These are phyloP conservation scores for Fusarium graminum DNA, from an alignment of 2,329 filamentous ascomycete genomes.

Conservation along the genomic window DNA sequence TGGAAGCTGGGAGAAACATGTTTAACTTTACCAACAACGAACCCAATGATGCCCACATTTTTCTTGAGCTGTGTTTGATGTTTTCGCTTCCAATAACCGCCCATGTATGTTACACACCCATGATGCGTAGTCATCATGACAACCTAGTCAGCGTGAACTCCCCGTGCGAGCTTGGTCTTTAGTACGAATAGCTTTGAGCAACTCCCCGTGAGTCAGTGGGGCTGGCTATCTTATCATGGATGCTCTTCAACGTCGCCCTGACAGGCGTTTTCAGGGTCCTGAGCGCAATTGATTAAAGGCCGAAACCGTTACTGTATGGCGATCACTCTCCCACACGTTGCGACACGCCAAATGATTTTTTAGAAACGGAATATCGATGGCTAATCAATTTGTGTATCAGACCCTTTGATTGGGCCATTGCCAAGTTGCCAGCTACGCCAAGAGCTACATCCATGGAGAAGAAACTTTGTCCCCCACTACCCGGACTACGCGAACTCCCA, in stretches of 20 bases:
- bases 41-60: constrained; percentile 19
- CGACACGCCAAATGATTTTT: neutral
- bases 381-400: constrained; percentile 26
- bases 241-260: constrained; percentile 32
- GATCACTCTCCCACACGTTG: constrained; percentile 14
- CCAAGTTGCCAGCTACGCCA: constrained; percentile 26
- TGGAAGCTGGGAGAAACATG: constrained; percentile 72
- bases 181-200: constrained; percentile 31
- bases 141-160: constrained; percentile 25
- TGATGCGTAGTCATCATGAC: constrained; percentile 26
- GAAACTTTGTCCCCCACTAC: constrained; percentile 28
- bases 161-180: constrained; percentile 26
- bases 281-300: constrained; percentile 5
- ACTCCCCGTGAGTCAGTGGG: constrained; percentile 45
- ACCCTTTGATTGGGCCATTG: constrained; percentile 16
- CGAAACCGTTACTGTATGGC: constrained; percentile 17
- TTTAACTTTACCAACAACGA: constrained; percentile 45
- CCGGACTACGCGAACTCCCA: constrained; percentile 32
- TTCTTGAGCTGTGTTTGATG: constrained; percentile 4
- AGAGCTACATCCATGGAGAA: constrained; percentile 22
- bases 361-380: constrained; percentile 25
- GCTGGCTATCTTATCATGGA: constrained; percentile 28
- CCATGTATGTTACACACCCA: constrained; percentile 19
- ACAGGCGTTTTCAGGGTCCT: constrained; percentile 26
- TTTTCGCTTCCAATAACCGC: constrained; percentile 14